Evolutionary conservation across 768 basidiomycete genomes (phyloP), one percentile per base, ranked within the genome.

Genomic region (Rhodotorula diobovata): DNA sequence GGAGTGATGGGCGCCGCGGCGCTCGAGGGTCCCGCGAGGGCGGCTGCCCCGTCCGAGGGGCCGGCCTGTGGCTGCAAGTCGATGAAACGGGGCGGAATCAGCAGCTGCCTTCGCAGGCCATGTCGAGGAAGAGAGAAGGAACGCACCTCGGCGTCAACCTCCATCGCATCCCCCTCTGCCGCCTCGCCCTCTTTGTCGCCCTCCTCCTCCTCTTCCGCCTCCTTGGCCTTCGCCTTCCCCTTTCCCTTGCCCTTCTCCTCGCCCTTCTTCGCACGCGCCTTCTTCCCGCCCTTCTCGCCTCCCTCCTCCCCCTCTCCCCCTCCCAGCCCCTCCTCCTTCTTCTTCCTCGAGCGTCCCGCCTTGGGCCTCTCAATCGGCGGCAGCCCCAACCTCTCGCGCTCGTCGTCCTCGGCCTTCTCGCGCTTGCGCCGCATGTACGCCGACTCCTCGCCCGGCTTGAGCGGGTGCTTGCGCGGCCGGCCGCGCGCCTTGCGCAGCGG

Each of bases 251-350:
- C 43, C 50, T 60, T 30, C 25, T 21, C 25, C 46, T 12, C 25
- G 25, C 35, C 32, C n/a, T 30, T 61, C 34, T 25, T 10, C 55
- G 45, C 12, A 5, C 45, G 15, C 45, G 45, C 45, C 45, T 21
- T 48, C 46, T 12, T 25, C 25, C 11, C 25, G 25, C 35, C 32
- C n/a, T 30, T 61, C 34, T 25, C 18, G 10, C 61, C 37, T 66
- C 54, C 65, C 72, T 12, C 54, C 34, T 35, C n/a, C 4, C 14
- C 37, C 25, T 43, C 14, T 9, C 30, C 41, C 56, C 60, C 62
- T 82, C 53, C 89, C 85, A 46, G 86, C 81, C 34, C 86, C 87
- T 75, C 84, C 58, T 55, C 67, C 72, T 43, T 78, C 79, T 65
- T 58, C 73, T 54, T 51, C 67, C 65, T 63, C 70, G 41, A 56